Evolutionary conservation across 148 eudicot genomes (phyloP).

Genomic region (Heliosperma pusillum): DNA sequence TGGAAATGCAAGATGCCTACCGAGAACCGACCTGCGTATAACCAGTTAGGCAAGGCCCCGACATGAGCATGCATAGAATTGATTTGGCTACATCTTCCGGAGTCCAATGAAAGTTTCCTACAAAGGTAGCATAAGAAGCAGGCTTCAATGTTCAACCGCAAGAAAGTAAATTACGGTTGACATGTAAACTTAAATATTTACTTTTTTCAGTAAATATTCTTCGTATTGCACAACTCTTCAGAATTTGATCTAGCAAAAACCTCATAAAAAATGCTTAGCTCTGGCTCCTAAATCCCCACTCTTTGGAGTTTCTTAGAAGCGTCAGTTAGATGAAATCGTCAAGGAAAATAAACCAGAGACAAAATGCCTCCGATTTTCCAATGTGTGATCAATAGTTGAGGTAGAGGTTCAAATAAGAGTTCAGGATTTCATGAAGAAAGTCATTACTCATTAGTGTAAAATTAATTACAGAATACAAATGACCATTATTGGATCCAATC

Average conservation of each 20-base stretch:
- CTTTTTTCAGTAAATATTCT: not conserved
- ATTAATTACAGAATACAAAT: not conserved
- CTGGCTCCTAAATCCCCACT: not conserved
- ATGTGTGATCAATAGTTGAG: not conserved
- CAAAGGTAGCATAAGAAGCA: conserved; percentile 16
- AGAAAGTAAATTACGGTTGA: not conserved
- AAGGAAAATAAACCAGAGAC: not conserved
- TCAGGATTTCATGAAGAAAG: not conserved
- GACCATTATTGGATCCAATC: not conserved
- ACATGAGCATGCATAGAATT: conserved; percentile 87
- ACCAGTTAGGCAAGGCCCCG: conserved; percentile 93
- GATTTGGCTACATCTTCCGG: conserved; percentile 87
- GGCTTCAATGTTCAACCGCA: not conserved
- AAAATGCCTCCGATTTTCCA: not conserved
- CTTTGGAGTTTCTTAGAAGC: not conserved
- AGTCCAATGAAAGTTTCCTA: conserved; percentile 95
- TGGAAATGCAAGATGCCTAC: not conserved
- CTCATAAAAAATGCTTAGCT: not conserved
- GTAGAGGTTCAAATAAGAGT: not conserved
- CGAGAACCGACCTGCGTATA: conserved; percentile 69
- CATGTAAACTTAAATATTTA: not conserved
- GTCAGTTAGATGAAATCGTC: not conserved
- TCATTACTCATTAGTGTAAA: conserved; percentile 1
- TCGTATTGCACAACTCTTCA: not conserved
- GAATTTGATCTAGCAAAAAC: not conserved